Evolutionary conservation across 2,329 filamentous ascomycete genomes (phyloP), one percentile per base, ranked within the genome.

Genomic region (Catunica adiposa): DNA sequence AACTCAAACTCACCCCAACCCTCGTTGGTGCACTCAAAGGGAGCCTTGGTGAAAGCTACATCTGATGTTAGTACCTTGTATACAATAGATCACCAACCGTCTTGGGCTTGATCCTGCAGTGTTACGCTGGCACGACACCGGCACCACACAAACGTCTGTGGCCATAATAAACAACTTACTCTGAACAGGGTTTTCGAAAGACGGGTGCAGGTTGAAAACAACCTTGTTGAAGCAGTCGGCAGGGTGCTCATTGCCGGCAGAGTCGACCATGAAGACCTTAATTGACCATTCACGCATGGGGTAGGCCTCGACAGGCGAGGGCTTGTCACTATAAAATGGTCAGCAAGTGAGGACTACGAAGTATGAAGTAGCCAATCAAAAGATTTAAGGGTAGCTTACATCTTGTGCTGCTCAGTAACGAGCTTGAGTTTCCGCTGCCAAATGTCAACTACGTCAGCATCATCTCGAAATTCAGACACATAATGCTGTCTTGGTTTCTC

Each of bases 1-100:
- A 98, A 90, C 67, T 97, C 92, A 67, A 98, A 98, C 71, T 97
- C 92, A 65, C 92, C 92, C 92, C 92, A 98, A 62, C 92, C 92
- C 70, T 96, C 86, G 70, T 98, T 94, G 61, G 81, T 75, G 69
- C 94, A 94, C 61, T 77, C 78, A 72, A 97, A 98, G 0, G 92
- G 92, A 0, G 89, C 80, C 61, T 85, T 83, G 65, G 82, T 83
- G 72, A 95, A 84, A 23, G 80, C 86, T 92, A 42, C 15, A 50
- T n/a, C 20, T 5, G 4, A 9, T n/a, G 48, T 17, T 44, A 44
- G 40, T 44, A 20, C 17, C 15, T 44, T 44, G 4, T 46, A 9
- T 31, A 14, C 47, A 14, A 20, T 20, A 34, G 5, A 46, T 17
- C 40, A n/a, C 40, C 40, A 17, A n/a, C 20, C 8, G 17, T 44